phyloP scores from a whole-genome alignment of 108 stramenopile species.

The Stephanodiscus triporus region DNA sequence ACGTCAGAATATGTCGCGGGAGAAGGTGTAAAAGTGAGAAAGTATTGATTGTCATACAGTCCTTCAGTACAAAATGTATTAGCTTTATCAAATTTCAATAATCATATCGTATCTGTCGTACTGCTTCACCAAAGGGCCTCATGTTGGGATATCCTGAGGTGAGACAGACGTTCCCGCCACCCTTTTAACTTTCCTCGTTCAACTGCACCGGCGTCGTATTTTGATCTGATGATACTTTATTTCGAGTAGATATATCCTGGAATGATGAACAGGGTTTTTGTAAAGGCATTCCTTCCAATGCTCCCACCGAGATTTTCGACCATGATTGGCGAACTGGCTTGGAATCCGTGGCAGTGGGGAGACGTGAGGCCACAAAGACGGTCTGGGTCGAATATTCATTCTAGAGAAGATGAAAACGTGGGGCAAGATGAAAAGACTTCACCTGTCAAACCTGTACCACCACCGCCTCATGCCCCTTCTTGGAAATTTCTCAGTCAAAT shows the following conservation, averaged over 20 bases:
- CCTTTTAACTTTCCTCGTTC: not conserved
- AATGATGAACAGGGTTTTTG: conserved; percentile 74
- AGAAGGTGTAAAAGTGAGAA: conserved; percentile 64
- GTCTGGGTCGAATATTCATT: not conserved
- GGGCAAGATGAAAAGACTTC: conserved; percentile 13
- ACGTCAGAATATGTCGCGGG: conserved; percentile 64
- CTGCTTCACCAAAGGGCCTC: conserved; percentile 10
- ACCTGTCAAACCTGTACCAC: not conserved
- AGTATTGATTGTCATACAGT: not conserved
- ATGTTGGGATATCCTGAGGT: conserved; percentile 76
- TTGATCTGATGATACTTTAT: not conserved
- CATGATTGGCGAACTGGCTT: conserved; percentile 66
- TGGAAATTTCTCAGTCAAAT: conserved; percentile 37
- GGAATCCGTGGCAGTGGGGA: conserved; percentile 61
- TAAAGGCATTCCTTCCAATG: conserved; percentile 63
- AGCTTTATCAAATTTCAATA: not conserved
- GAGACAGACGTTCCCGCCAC: not conserved
- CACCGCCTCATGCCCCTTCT: conserved; percentile 2
- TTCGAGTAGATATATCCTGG: conserved; percentile 50
- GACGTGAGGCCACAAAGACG: conserved; percentile 28
- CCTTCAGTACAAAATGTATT: not conserved
- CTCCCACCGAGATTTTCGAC: conserved; percentile 67
- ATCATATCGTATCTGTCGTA: not conserved
- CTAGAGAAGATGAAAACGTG: not conserved
- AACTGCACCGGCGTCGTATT: not conserved